phyloP scores from a whole-genome alignment of 805 yeast species.

The Ogataea henricii region DNA sequence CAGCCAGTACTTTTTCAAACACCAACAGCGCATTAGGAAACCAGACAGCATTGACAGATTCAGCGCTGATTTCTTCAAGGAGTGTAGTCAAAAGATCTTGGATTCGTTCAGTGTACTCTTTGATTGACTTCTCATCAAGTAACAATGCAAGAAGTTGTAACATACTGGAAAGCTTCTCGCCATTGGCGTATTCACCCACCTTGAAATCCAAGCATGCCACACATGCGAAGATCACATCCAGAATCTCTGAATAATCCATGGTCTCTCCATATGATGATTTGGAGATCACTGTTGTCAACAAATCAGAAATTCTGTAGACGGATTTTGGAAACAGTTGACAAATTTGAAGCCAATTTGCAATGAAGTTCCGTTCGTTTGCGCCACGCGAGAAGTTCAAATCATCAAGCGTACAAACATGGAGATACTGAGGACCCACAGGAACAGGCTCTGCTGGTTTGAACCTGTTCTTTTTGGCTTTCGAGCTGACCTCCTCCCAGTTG shows the following conservation, averaged over 20 bases:
- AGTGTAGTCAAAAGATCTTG: constrained; percentile 42
- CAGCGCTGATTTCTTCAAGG: constrained; percentile 38
- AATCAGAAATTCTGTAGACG: constrained; percentile 39
- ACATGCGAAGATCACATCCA: constrained; percentile 39
- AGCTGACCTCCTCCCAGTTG: constrained; percentile 24
- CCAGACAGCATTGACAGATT: constrained; percentile 51
- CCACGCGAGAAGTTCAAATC: constrained; percentile 44
- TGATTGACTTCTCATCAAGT: constrained; percentile 41
- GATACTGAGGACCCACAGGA: constrained; percentile 42
- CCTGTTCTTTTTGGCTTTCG: constrained; percentile 18
- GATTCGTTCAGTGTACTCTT: constrained; percentile 37
- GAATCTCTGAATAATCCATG: constrained; percentile 37
- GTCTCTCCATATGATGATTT: constrained; percentile 35
- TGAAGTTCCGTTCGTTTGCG: constrained; percentile 38
- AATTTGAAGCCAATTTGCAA: constrained; percentile 45
- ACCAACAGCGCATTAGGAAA: constrained; percentile 58
- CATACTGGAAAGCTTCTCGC: constrained; percentile 40
- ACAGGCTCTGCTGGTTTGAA: constrained; percentile 28
- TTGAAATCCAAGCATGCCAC: constrained; percentile 38
- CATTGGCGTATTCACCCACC: constrained; percentile 22
- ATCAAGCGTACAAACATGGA: constrained; percentile 38
- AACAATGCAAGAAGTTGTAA: constrained; percentile 45
- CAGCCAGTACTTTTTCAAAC: constrained; percentile 56
- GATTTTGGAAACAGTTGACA: constrained; percentile 46
- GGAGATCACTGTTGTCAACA: constrained; percentile 39